Percentiles rank a stretch among this genome's conserved stretches.
Conservation (phyloP, 2,329 filamentous ascomycete species). For the Paraconiothyrium brasiliense region DNA sequence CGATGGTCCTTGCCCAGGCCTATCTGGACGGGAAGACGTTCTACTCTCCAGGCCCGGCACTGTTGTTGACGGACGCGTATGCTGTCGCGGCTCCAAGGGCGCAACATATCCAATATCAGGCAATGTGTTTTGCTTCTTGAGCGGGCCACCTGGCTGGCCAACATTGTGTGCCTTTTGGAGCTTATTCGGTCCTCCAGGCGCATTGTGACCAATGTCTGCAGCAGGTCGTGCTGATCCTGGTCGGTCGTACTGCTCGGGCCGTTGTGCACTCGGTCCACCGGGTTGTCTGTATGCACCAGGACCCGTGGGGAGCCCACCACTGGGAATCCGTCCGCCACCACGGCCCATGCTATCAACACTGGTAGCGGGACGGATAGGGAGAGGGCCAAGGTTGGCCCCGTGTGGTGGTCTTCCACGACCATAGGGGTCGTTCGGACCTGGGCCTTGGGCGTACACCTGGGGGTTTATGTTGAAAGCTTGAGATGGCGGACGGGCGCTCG, state of each 20-base stretch:
- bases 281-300: slow-evolving; percentile 49
- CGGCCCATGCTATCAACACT: slow-evolving; percentile 48
- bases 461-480: slow-evolving; percentile 63
- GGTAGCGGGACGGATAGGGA: slow-evolving; percentile 49
- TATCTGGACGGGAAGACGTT: slow-evolving; percentile 34
- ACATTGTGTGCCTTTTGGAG: slow-evolving; percentile 48
- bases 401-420: slow-evolving; percentile 40
- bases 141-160: slow-evolving; percentile 27
- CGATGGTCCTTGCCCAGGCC: slow-evolving; percentile 21
- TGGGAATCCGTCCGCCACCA: slow-evolving; percentile 44
- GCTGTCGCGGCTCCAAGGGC: slow-evolving; percentile 47
- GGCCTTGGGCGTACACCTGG: slow-evolving; percentile 46
- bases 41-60: slow-evolving; percentile 47
- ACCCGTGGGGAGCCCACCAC: slow-evolving; percentile 40
- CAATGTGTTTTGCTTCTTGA: slow-evolving; percentile 44
- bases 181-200: slow-evolving; percentile 55
- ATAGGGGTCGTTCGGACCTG: slow-evolving; percentile 36
- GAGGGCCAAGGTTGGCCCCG: slow-evolving; percentile 38
- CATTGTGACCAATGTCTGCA: slow-evolving; percentile 54
- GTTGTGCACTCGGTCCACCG: slow-evolving; percentile 49
- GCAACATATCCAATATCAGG: slow-evolving; percentile 51
- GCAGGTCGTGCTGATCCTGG: slow-evolving; percentile 53
- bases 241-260: slow-evolving; percentile 42
- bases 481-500: slow-evolving; percentile 57
- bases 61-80: slow-evolving; percentile 46